Conservation (phyloP, 2,329 filamentous ascomycete genomes). For the Emmonsia crescens region DNA sequence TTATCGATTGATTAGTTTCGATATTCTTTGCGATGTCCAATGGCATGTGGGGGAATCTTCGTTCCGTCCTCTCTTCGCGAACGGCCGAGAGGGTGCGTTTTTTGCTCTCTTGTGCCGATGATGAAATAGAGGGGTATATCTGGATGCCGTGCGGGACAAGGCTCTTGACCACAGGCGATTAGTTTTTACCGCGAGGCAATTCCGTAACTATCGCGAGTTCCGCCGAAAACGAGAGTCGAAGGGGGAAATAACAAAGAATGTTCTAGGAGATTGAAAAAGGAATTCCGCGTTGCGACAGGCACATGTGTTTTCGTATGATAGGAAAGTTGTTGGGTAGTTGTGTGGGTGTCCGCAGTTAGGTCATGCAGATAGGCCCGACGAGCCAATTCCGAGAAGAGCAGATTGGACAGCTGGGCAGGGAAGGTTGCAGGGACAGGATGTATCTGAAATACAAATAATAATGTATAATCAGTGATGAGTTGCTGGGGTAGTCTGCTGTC, state of each 20-base stretch:
- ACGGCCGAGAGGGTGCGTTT: not conserved
- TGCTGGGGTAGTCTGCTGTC: not conserved
- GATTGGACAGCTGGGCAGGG: not conserved
- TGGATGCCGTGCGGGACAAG: not conserved
- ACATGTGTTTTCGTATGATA: conserved; percentile 3
- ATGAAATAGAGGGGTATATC: not conserved
- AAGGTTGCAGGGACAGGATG: not conserved
- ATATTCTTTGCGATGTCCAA: not conserved
- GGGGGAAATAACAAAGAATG: not conserved
- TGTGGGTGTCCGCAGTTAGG: not conserved
- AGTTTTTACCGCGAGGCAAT: not conserved
- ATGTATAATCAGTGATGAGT: not conserved
- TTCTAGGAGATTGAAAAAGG: not conserved
- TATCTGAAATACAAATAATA: not conserved
- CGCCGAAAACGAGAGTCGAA: not conserved
- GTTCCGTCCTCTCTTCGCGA: not conserved
- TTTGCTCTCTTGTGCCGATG: not conserved
- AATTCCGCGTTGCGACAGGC: not conserved
- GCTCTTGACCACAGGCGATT: not conserved
- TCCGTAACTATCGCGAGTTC: not conserved
- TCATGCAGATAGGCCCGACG: conserved; percentile 3
- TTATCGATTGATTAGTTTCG: not conserved
- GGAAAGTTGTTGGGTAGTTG: not conserved
- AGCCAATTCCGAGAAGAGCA: not conserved
- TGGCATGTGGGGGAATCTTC: not conserved